Percentiles rank a stretch among this genome's conserved stretches.
phyloP scores from a whole-genome alignment of 2,329 filamentous ascomycete species.

The Raffaelea arxii region DNA sequence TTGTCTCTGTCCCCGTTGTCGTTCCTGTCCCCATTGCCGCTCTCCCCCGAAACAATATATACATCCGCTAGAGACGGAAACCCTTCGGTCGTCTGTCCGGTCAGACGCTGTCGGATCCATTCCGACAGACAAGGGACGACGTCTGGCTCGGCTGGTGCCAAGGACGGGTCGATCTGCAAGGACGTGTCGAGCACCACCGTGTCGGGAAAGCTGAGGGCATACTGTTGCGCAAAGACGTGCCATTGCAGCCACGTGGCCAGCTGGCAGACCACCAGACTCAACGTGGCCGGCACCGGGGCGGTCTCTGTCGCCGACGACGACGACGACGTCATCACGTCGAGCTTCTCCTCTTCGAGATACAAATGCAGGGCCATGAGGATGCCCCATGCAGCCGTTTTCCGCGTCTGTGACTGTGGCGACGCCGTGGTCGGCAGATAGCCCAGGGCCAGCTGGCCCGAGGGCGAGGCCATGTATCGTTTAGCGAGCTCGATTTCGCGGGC shows the following conservation, averaged over 20 bases:
- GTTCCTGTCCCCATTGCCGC: no score
- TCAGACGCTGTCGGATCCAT: slow-evolving; percentile 42
- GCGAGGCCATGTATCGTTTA: slow-evolving; percentile 53
- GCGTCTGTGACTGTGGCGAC: slow-evolving; percentile 40
- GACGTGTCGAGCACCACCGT: slow-evolving; percentile 27
- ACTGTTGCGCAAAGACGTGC: slow-evolving; percentile 35
- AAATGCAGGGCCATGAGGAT: slow-evolving; percentile 73
- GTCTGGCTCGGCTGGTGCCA: slow-evolving; percentile 20
- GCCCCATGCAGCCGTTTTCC: slow-evolving; percentile 53
- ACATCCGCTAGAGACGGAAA: slow-evolving; percentile 36
- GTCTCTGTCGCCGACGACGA: no score
- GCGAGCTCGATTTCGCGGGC: slow-evolving; percentile 38
- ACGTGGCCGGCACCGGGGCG: no score
- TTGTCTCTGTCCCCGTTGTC: slow-evolving; percentile 24
- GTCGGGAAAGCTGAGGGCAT: slow-evolving; percentile 44
- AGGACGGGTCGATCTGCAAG: background rate
- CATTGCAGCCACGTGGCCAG: slow-evolving; percentile 76
- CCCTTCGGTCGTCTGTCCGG: slow-evolving; percentile 22
- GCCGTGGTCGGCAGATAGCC: slow-evolving; percentile 14
- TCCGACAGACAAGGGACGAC: slow-evolving; percentile 30
- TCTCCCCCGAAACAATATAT: slow-evolving; percentile 25
- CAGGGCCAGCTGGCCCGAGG: slow-evolving; percentile 56
- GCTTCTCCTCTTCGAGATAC: slow-evolving; percentile 79
- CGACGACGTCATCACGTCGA: slow-evolving; percentile 53
- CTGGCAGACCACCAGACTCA: slow-evolving; percentile 72